Evolutionary conservation across 1,139 yeast species (phyloP).

Genomic region (Pneumocystis wakefieldiae): DNA sequence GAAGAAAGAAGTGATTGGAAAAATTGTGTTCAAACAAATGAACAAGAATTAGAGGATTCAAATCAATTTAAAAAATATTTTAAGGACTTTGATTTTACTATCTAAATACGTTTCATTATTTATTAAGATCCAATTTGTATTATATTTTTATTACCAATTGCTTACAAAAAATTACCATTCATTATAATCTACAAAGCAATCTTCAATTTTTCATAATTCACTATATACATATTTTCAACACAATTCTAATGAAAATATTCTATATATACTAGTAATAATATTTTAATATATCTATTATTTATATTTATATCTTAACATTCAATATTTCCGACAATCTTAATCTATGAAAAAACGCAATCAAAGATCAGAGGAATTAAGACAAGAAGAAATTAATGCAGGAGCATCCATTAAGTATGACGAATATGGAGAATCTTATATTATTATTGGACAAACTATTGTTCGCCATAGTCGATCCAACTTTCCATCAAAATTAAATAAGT

Average conservation of each 20-base stretch:
- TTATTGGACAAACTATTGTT: not conserved
- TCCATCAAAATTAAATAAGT: conserved; percentile 6
- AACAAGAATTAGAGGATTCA: conserved; percentile 47
- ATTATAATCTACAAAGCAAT: not conserved
- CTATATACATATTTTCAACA: not conserved
- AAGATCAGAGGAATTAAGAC: conserved; percentile 1
- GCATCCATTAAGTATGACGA: not conserved
- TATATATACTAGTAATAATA: conserved; percentile 2
- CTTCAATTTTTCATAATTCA: not conserved
- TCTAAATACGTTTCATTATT: not conserved
- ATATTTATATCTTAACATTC: not conserved
- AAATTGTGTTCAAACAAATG: conserved; percentile 45
- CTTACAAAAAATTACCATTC: not conserved
- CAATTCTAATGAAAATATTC: not conserved
- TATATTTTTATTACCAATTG: not conserved
- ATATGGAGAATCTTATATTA: not conserved
- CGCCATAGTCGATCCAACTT: not conserved
- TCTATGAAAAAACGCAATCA: not conserved
- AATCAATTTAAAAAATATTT: conserved; percentile 40
- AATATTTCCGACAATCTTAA: not conserved
- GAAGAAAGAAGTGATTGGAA: conserved; percentile 62
- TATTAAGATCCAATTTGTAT: not conserved
- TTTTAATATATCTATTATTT: not conserved
- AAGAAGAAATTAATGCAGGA: not conserved
- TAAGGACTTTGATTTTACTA: conserved; percentile 31